A percentile compares a stretch with the other conserved stretches of the same genome.
Evolutionary conservation across 352 stramenopile species (phyloP).

Genomic region (Elongisporangium prolatum): DNA sequence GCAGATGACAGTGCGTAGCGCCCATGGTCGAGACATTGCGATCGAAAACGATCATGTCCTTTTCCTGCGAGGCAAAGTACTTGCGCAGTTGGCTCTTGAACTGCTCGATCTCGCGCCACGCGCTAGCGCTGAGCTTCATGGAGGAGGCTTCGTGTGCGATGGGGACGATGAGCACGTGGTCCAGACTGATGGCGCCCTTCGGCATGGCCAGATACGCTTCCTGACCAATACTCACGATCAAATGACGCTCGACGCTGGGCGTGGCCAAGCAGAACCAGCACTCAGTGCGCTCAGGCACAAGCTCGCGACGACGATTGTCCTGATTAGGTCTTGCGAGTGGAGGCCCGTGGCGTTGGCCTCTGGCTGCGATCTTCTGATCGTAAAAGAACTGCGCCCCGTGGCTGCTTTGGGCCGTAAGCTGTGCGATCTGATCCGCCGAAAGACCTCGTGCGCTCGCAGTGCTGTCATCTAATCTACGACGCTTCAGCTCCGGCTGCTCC

Average conservation of each 20-base stretch:
- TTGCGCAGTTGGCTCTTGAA: slow-evolving; percentile 59
- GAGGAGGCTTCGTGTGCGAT: slow-evolving; percentile 71
- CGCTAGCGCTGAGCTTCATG: slow-evolving; percentile 33
- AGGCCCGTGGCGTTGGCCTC: slow-evolving; percentile 42
- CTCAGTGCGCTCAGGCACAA: slow-evolving; percentile 56
- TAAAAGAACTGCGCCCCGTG: slow-evolving; percentile 66
- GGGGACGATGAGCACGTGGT: slow-evolving; percentile 75
- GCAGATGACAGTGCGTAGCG: slow-evolving; percentile 71
- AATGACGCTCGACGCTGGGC: slow-evolving; percentile 66
- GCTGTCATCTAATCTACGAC: slow-evolving; percentile 22
- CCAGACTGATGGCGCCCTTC: slow-evolving; percentile 71
- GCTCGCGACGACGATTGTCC: slow-evolving; percentile 14
- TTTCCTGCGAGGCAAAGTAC: slow-evolving; percentile 61
- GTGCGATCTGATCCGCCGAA: slow-evolving; percentile 58
- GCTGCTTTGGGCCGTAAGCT: slow-evolving; percentile 46
- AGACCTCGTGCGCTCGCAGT: slow-evolving; percentile 19
- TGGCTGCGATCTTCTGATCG: slow-evolving; percentile 53
- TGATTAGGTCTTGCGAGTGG: slow-evolving; percentile 21
- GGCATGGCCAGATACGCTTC: slow-evolving; percentile 79
- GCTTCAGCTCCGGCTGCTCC: slow-evolving; percentile 20
- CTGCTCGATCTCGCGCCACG: slow-evolving; percentile 49
- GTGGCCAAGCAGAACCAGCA: slow-evolving; percentile 86
- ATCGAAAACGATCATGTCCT: slow-evolving; percentile 73
- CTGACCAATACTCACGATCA: slow-evolving; percentile 80
- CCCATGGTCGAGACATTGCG: slow-evolving; percentile 72